A percentile compares a stretch with the other conserved stretches of the same genome.
phyloP scores from a whole-genome alignment of 495 filamentous ascomycete species.

The Annulohypoxylon maeteangense region DNA sequence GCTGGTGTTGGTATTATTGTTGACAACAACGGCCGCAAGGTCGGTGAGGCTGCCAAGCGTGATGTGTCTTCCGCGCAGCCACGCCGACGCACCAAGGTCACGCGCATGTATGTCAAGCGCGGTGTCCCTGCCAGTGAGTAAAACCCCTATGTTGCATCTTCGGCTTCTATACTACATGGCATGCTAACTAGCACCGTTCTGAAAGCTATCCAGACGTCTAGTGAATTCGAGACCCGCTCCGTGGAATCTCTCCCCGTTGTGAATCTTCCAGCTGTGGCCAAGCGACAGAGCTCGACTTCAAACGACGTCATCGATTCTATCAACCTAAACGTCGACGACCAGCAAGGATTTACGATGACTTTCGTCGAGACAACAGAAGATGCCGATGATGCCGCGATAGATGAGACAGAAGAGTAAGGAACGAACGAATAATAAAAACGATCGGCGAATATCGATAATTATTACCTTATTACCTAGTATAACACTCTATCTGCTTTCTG shows the following conservation, averaged over 20 bases:
- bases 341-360: constrained; percentile 61
- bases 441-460: constrained; percentile 12
- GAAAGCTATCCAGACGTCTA: constrained; percentile 51
- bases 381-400: constrained; percentile 48
- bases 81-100: constrained; percentile 56
- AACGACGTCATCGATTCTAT: constrained; percentile 55
- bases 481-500: constrained; percentile 6
- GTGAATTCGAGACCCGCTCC: constrained; percentile 44
- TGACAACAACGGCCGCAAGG: constrained; percentile 51
- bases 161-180: not conserved
- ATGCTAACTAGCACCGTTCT: constrained; percentile 28
- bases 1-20: constrained; percentile 62
- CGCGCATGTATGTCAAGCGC: constrained; percentile 61
- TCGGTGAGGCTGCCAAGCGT: constrained; percentile 42
- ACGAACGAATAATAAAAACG: not conserved
- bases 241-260: constrained; percentile 40
- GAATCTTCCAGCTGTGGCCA: constrained; percentile 37
- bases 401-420: constrained; percentile 2
- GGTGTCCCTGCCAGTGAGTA: constrained; percentile 58
- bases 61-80: constrained; percentile 47
- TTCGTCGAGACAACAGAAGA: constrained; percentile 59
- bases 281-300: constrained; percentile 41
- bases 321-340: constrained; percentile 60
- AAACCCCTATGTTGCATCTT: not conserved
- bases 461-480: constrained; percentile 14